Conservation (phyloP, 2,329 filamentous ascomycete genomes). For the Teratosphaeriaceae sp. region DNA sequence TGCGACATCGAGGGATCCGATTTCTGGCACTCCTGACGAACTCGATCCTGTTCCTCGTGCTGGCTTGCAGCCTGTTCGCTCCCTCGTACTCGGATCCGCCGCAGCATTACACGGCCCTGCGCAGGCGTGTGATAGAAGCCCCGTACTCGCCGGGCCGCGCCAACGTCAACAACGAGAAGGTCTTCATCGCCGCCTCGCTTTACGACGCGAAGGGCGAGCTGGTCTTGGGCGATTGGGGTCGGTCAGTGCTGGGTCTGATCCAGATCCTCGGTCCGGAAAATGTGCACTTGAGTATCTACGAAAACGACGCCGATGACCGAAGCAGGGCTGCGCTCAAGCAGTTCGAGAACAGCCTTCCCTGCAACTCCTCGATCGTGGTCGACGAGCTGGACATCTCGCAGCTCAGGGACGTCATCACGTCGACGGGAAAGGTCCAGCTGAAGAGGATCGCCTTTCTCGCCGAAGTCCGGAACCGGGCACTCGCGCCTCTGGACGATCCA, state of each 20-base stretch:
- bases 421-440: conserved; percentile 55
- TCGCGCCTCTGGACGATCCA: conserved; percentile 53
- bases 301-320: conserved; percentile 58
- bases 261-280: conserved; percentile 60
- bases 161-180: conserved; percentile 53
- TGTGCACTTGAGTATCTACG: conserved; percentile 66
- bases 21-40: too few relatives aligned
- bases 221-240: conserved; percentile 58
- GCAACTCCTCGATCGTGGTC: conserved; percentile 47
- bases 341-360: conserved; percentile 45
- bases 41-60: too few relatives aligned
- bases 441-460: conserved; percentile 71
- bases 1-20: too few relatives aligned
- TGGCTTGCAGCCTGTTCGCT: conserved; percentile 42
- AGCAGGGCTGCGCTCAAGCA: conserved; percentile 49
- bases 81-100: conserved; percentile 53
- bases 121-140: conserved; percentile 26
- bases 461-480: conserved; percentile 63
- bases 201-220: conserved; percentile 58
- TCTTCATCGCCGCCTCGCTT: conserved; percentile 69
- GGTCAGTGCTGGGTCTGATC: conserved; percentile 54
- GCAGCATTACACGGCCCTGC: conserved; percentile 43
- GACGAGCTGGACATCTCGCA: conserved; percentile 52
- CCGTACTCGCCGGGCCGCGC: conserved; percentile 33
- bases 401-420: conserved; percentile 55